phyloP scores from a whole-genome alignment of 164 flowering plant genomes.

The Brasenia schreberi region DNA sequence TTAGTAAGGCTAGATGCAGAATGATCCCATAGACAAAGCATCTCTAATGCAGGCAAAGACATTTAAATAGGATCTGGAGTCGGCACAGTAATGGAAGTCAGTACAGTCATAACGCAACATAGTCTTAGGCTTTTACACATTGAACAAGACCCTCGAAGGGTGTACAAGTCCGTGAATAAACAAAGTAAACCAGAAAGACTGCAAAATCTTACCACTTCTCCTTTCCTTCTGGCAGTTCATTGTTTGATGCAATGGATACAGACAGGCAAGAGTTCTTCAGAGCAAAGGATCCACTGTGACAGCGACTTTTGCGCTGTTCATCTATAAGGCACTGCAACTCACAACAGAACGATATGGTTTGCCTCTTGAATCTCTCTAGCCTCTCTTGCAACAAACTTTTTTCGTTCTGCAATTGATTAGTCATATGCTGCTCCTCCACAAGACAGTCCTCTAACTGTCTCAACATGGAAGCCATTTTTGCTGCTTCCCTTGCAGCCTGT shows the following conservation, averaged over 20 bases:
- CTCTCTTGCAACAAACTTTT: constrained; percentile 38
- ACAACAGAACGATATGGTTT: constrained; percentile 14
- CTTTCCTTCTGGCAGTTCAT: constrained; percentile 9
- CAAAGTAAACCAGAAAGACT: neutral
- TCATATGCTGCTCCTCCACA: constrained; percentile 26
- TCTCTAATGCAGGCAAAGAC: neutral
- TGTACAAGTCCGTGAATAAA: neutral
- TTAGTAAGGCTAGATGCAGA: too few relatives aligned
- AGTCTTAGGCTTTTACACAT: too few relatives aligned
- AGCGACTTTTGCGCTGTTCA: constrained; percentile 9
- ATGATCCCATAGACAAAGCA: too few relatives aligned
- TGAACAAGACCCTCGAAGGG: neutral
- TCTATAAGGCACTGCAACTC: constrained; percentile 21
- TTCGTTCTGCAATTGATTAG: constrained; percentile 33
- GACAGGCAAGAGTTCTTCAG: neutral
- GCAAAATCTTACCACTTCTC: constrained; percentile 28
- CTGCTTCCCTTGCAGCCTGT: constrained; percentile 35
- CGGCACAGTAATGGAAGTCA: neutral
- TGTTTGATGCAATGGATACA: constrained; percentile 11
- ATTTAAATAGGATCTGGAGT: neutral
- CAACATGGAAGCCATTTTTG: constrained; percentile 22
- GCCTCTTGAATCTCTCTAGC: constrained; percentile 24
- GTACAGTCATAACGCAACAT: neutral
- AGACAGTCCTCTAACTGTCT: constrained; percentile 22
- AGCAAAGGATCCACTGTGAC: neutral